Evolutionary conservation across 257 asterid genomes (phyloP).

Genomic region (Forsythia viridissima): DNA sequence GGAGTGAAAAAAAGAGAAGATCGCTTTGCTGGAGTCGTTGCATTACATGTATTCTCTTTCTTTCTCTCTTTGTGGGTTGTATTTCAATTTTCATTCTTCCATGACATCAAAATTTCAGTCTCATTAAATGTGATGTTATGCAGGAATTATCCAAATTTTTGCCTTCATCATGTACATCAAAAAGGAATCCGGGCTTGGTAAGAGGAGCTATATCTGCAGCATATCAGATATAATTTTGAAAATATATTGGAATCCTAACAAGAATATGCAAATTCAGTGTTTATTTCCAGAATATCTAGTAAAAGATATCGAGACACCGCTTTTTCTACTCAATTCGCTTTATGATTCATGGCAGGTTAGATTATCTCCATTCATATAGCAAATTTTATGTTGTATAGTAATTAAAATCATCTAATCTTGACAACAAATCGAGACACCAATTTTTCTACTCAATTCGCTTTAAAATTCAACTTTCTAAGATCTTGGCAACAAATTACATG

Average conservation of each 20-base stretch:
- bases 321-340: conserved; percentile 32
- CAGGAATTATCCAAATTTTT: conserved; percentile 23
- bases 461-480: background rate
- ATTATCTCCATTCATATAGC: background rate
- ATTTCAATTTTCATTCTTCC: background rate
- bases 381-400: background rate
- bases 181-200: conserved; percentile 32
- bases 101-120: background rate
- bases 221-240: background rate
- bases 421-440: background rate
- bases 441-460: too few species aligned
- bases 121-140: background rate
- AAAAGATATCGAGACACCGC: conserved; percentile 31
- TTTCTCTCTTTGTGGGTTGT: background rate
- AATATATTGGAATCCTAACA: background rate
- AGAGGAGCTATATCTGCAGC: background rate
- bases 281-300: conserved; percentile 37
- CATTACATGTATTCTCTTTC: conserved; percentile 24
- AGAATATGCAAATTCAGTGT: conserved; percentile 27
- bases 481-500: background rate
- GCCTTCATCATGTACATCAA: conserved; percentile 32
- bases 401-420: background rate
- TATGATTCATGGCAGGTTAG: conserved; percentile 39
- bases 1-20: conserved; percentile 10
- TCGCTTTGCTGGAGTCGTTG: background rate